Percentiles rank a stretch among this genome's conserved stretches.
These are phyloP conservation scores for Lipomyces yamadae DNA, from an alignment of 805 yeast genomes.

Conservation along the genomic window DNA sequence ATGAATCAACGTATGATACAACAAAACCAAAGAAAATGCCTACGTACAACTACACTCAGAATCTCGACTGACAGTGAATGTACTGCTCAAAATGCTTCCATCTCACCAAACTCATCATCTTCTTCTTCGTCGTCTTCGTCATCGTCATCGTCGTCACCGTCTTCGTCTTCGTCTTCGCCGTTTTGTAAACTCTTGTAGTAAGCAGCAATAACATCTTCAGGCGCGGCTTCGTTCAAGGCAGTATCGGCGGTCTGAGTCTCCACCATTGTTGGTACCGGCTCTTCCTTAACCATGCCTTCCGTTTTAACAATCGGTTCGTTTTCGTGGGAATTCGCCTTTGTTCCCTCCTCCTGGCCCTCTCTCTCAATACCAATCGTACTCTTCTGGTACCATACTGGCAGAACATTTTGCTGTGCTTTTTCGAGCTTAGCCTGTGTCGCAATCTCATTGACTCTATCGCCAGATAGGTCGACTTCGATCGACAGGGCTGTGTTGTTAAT, in stretches of 20 bases:
- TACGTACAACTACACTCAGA: not conserved
- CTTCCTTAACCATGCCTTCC: not conserved
- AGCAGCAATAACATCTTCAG: constrained; percentile 64
- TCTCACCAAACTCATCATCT: constrained; percentile 41
- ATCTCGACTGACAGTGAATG: not conserved
- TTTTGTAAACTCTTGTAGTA: constrained; percentile 78
- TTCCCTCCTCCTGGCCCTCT: not conserved
- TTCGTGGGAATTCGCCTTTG: constrained; percentile 13
- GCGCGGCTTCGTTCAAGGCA: constrained; percentile 40
- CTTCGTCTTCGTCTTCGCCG: constrained; percentile 64
- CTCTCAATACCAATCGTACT: constrained; percentile 80
- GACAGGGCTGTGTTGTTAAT: constrained; percentile 63
- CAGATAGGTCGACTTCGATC: constrained; percentile 75
- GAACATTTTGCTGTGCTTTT: constrained; percentile 85
- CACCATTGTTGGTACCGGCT: constrained; percentile 16
- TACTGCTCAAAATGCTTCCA: constrained; percentile 9
- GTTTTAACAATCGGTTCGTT: not conserved
- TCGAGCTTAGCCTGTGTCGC: constrained; percentile 57
- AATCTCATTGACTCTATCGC: constrained; percentile 49
- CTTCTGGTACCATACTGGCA: constrained; percentile 95
- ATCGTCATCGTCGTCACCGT: constrained; percentile 48
- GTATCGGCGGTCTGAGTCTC: constrained; percentile 38
- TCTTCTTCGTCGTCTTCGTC: constrained; percentile 55
- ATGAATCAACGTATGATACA: not conserved
- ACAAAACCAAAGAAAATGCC: not conserved